Evolutionary conservation across 306 rosid genomes (phyloP).

Genomic region (Corylus avellana): DNA sequence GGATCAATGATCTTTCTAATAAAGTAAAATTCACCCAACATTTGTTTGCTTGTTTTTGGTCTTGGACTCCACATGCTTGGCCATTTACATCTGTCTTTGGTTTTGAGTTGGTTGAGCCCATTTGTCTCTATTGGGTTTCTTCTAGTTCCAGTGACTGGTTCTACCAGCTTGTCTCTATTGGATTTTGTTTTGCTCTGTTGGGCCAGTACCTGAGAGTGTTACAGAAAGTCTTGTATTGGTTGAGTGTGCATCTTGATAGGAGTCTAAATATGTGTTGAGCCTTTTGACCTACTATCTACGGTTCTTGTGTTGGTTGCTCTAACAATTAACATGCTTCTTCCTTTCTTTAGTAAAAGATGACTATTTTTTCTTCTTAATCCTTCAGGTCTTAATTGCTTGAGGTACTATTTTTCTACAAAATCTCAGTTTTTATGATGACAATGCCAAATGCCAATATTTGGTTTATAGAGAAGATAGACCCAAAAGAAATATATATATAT

Average conservation of each 20-base stretch:
- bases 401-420: too few species aligned
- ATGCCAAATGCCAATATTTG: too few species aligned
- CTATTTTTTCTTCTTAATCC: background rate
- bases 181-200: background rate
- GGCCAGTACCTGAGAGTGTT: background rate
- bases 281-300: background rate
- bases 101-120: background rate
- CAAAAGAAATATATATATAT: too few species aligned
- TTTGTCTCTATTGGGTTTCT: background rate
- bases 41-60: background rate
- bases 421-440: too few species aligned
- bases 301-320: background rate
- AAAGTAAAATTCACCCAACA: background rate
- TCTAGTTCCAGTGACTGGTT: background rate
- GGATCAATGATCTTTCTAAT: background rate
- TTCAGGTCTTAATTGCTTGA: too few species aligned
- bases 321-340: background rate
- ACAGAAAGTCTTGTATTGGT: background rate
- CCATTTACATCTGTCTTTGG: background rate
- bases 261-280: background rate
- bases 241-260: background rate
- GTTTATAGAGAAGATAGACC: too few species aligned
- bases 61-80: slow-evolving; percentile 1
- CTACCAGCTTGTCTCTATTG: background rate
- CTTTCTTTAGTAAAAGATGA: background rate